Evolutionary conservation across 306 rosid genomes (phyloP).

Genomic region (Sphenostylis stenocarpa): DNA sequence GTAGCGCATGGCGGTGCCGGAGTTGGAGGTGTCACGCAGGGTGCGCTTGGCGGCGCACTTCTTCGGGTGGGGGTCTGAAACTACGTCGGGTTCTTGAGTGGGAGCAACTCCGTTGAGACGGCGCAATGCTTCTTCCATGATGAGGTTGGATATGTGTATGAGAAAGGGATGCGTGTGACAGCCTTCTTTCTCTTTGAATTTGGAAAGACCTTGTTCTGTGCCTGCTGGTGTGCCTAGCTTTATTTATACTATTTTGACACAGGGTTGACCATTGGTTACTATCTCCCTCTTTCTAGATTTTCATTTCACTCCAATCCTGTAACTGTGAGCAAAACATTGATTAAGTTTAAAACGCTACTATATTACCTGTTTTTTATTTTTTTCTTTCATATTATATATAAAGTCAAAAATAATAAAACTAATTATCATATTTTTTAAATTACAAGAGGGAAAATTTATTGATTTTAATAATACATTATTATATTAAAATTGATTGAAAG

Average conservation of each 20-base stretch:
- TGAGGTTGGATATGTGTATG: background rate
- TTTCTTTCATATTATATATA: too few relatives aligned
- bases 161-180: background rate
- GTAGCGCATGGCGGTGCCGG: slow-evolving; percentile 45
- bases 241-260: background rate
- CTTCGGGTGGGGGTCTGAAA: background rate
- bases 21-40: slow-evolving; percentile 6
- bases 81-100: slow-evolving; percentile 25
- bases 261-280: background rate
- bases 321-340: too few relatives aligned
- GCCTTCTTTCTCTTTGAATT: background rate
- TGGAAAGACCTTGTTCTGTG: background rate
- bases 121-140: slow-evolving; percentile 69
- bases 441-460: too few relatives aligned
- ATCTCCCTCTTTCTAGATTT: too few relatives aligned
- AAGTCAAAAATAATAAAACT: too few relatives aligned
- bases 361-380: too few relatives aligned
- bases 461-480: too few relatives aligned
- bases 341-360: too few relatives aligned
- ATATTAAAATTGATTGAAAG: too few relatives aligned
- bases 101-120: slow-evolving; percentile 49
- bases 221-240: background rate
- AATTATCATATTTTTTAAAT: too few relatives aligned
- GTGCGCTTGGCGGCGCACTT: slow-evolving; percentile 42
- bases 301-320: too few relatives aligned